Evolutionary conservation across 441 rosid species (phyloP).

Genomic region (Populus hybrid): DNA sequence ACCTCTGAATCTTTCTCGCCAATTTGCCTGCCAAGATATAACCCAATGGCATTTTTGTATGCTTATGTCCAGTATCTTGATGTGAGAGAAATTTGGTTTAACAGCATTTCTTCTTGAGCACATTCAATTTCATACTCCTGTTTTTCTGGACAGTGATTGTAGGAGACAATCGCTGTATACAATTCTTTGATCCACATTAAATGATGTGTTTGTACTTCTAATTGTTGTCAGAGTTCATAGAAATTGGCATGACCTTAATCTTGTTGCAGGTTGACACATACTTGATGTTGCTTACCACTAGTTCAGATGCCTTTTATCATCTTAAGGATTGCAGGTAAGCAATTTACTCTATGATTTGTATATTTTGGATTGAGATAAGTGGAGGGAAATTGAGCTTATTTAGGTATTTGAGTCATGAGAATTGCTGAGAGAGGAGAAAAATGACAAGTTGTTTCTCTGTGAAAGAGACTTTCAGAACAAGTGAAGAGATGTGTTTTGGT

Average conservation of each 20-base stretch:
- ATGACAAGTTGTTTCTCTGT: neutral
- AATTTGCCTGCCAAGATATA: conserved; percentile 96
- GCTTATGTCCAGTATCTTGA: conserved; percentile 94
- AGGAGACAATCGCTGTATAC: neutral
- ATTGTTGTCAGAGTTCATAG: conserved; percentile 10
- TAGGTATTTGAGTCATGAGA: neutral
- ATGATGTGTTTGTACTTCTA: neutral
- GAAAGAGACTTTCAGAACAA: too few relatives aligned
- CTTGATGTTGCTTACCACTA: conserved; percentile 87
- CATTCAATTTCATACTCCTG: neutral
- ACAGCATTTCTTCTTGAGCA: conserved; percentile 3
- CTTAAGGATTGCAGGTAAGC: conserved; percentile 94
- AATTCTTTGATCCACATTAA: conserved; percentile 1
- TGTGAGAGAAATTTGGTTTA: conserved; percentile 54
- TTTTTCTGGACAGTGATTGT: neutral
- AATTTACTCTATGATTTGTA: neutral
- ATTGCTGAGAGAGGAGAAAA: neutral
- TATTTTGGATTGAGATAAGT: neutral
- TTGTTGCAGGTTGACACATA: conserved; percentile 78
- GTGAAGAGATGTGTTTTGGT: too few relatives aligned
- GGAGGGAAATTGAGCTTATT: neutral
- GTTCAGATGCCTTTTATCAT: conserved; percentile 97
- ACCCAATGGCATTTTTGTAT: conserved; percentile 88
- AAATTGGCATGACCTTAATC: conserved; percentile 18
- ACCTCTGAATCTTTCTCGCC: conserved; percentile 97